Evolutionary conservation across 345 rosid species (phyloP), one percentile per base, ranked within the genome.

Genomic region (Eucalyptus camaldulensis): DNA sequence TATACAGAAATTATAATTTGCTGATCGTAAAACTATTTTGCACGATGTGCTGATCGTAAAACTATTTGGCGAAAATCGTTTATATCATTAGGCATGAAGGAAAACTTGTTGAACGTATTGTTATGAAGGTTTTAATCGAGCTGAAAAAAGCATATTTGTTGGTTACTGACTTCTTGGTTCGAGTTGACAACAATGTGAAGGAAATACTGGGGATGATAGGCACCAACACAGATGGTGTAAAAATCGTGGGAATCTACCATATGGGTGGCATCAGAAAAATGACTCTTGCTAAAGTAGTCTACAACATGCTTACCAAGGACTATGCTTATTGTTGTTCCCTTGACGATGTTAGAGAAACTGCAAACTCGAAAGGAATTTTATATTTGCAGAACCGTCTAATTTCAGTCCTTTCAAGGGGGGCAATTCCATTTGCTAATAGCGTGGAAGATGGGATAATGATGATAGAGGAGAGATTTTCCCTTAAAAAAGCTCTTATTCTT

Each of bases 331-430:
- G 72, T 29, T 62, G 72, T 29, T 62, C 2, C 33, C 31, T 62
- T 29, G 16, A 13, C 16, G 3, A 62, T 62, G 17, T 62, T 29
- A 7, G 72, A 6, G 33, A 13, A 62, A 29, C 3, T 62, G 7
- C 72, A 58, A 58, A 25, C 4, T 5, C 14, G 0, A 25, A 5
- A 58, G n/a, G 7, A 58, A 58, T 58, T 58, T 1, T 25, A 25
- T 25, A 11, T 58, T 25, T 58, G 65, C 13, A 11, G n/a, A 58
- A 58, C 4, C n/a, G 1, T 24, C 29, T 25, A 25, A 5, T 58
- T 58, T 58, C n/a, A 58, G n/a, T 0, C 7, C 65, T 58, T 58
- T 58, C n/a, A 10, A 58, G 1, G 1, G 0, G 0, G 65, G 4
- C n/a, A 58, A 1, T 58, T 58, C 65, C 7, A 58, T 56, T 2